phyloP scores from a whole-genome alignment of 257 asterid genomes.

The Solanum corneliomulleri region DNA sequence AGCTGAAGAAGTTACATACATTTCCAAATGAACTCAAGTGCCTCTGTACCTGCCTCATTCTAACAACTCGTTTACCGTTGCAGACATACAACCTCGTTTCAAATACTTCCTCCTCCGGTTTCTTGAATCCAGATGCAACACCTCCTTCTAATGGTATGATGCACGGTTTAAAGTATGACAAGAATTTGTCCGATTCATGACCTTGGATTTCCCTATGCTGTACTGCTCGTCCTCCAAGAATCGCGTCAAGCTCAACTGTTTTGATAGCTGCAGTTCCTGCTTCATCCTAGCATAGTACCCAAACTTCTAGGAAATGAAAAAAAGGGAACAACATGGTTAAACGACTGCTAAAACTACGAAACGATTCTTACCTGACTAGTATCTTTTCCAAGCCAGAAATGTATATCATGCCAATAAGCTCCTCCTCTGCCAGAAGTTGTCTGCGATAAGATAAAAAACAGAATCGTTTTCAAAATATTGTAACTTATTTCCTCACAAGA shows the following conservation, averaged over 20 bases:
- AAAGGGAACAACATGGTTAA: background rate
- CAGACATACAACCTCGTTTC: conserved; percentile 72
- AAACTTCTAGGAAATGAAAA: background rate
- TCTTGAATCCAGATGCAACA: conserved; percentile 79
- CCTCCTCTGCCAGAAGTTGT: conserved; percentile 84
- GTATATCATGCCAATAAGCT: conserved; percentile 78
- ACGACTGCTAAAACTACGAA: background rate
- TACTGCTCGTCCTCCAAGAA: conserved; percentile 95
- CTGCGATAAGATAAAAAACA: conserved; percentile 22
- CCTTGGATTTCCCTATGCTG: conserved; percentile 94
- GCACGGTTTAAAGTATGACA: conserved; percentile 91
- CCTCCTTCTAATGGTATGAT: conserved; percentile 95
- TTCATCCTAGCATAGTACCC: conserved; percentile 53
- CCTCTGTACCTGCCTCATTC: conserved; percentile 64
- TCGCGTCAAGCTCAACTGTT: conserved; percentile 89
- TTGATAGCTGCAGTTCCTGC: conserved; percentile 96
- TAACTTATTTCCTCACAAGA: background rate
- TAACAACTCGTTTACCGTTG: conserved; percentile 76
- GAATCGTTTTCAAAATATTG: background rate
- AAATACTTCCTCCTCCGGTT: conserved; percentile 73
- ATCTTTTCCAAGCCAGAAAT: conserved; percentile 98
- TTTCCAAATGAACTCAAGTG: background rate
- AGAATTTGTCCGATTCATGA: conserved; percentile 73
- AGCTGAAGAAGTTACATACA: background rate
- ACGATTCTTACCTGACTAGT: conserved; percentile 67